phyloP scores from a whole-genome alignment of 176 grass and related monocot species.

The Dendrocalamus sinicus region DNA sequence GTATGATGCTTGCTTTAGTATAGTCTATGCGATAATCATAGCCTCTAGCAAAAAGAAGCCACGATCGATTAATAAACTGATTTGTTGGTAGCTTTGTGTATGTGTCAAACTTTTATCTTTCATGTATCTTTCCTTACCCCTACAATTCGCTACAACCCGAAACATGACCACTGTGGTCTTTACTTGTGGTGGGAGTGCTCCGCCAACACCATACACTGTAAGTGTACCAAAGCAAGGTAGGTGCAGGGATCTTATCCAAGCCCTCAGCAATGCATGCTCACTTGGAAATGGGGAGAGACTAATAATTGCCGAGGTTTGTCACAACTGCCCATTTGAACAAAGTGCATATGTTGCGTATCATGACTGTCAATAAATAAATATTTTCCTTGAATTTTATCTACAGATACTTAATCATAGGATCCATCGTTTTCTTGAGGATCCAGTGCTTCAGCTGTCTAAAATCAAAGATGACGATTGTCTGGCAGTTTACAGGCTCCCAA shows the following conservation, averaged over 20 bases:
- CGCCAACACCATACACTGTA: conserved; percentile 80
- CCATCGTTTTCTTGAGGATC: conserved; percentile 84
- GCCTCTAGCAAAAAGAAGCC: neutral
- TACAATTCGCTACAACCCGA: conserved; percentile 86
- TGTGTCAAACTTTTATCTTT: no score
- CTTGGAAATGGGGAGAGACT: conserved; percentile 85
- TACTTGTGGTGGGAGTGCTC: conserved; percentile 65
- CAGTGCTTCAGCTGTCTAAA: conserved; percentile 76
- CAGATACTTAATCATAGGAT: conserved; percentile 86
- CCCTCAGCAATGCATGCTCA: conserved; percentile 73
- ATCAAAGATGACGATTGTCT: conserved; percentile 88
- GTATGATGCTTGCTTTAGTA: neutral
- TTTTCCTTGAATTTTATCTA: conserved; percentile 43
- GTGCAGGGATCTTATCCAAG: conserved; percentile 80
- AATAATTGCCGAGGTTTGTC: conserved; percentile 90
- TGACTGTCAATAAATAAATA: conserved; percentile 16
- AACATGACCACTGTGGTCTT: conserved; percentile 78
- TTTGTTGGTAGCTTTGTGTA: neutral
- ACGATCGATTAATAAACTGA: conserved; percentile 21
- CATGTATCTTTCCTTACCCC: conserved; percentile 97
- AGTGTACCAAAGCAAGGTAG: conserved; percentile 96
- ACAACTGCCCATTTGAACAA: conserved; percentile 25
- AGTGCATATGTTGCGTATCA: conserved; percentile 33
- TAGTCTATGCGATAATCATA: neutral
- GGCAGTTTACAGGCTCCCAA: conserved; percentile 88